Evolutionary conservation across 2,329 filamentous ascomycete genomes (phyloP), one percentile per base, ranked within the genome.

Genomic region (Phymatotrichopsis omnivora): DNA sequence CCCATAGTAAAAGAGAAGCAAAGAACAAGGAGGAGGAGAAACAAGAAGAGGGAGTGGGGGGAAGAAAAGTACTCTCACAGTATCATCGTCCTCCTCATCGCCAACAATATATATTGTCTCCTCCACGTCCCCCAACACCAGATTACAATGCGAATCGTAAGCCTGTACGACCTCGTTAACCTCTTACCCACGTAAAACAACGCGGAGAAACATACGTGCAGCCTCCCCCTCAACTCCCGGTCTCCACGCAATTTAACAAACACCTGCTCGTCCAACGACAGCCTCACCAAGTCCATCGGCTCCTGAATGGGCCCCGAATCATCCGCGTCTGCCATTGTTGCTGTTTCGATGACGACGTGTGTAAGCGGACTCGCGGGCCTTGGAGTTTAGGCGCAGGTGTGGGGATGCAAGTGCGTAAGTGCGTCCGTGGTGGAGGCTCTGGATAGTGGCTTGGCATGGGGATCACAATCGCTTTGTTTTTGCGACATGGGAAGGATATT

Each of bases 201-300:
- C n/a, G 17, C 10, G 28, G 35, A 30, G 24, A 16, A 47, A 66
- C 80, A 61, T 68, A 96, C 91, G 67, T 98, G 91, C 61, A 98
- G 74, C 61, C 89, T 80, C 55, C 91, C 91, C 68, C 94, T 91
- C 56, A 98, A 73, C 69, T 98, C 91, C 55, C 91, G 78, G 65
- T 98, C 91, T 58, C 91, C 91, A 61, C 91, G 77, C 55, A 98
- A 74, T 75, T 96, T 96, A 57, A 98, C 89, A 66, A 95, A 93
- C 40, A 98, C 91, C 34, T 91, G 78, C 67, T 98, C 91, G 65
- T 96, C 89, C 36, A 98, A 76, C 57, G 89, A 85, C 45, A 98
- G 76, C 58, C 87, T 85, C 57, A 98, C 91, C 31, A 98, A 78
- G 65, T 96, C 91, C 61, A 98, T 81, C 11, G 49, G 46, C 23